Conservation (phyloP, 176 grass and related monocot species). For the Aegilops bicornis region DNA sequence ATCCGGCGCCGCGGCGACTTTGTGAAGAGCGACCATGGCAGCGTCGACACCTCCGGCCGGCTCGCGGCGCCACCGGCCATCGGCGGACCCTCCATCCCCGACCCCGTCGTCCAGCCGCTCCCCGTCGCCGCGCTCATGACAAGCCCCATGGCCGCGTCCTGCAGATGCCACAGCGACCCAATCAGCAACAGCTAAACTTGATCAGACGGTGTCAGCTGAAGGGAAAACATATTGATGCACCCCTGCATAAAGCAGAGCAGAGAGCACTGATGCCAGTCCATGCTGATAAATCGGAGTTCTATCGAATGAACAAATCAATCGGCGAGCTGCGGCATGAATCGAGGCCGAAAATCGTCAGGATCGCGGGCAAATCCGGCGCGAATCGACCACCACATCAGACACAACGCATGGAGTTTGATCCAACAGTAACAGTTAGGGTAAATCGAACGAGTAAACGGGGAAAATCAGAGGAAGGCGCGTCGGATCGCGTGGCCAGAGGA, state of each 20-base stretch:
- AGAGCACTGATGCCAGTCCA: background rate
- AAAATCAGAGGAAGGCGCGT: background rate
- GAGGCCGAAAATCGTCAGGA: background rate
- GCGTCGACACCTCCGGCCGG: constrained; percentile 51
- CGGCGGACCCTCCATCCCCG: constrained; percentile 89
- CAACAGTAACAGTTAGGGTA: background rate
- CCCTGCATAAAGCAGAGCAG: too few species aligned
- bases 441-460: background rate
- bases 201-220: background rate
- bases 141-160: constrained; percentile 92
- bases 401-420: background rate
- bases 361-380: background rate
- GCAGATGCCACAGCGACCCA: background rate
- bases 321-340: background rate
- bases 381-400: background rate
- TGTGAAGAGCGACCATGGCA: constrained; percentile 96
- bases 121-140: constrained; percentile 76
- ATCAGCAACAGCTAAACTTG: background rate
- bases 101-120: constrained; percentile 96
- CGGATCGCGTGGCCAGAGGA: background rate
- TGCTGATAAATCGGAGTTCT: background rate
- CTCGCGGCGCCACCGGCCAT: constrained; percentile 37
- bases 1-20: constrained; percentile 83
- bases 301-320: background rate
- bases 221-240: background rate